These are phyloP conservation scores for Zymoseptoria passerinii DNA, from an alignment of 2,329 filamentous ascomycete species.

Conservation along the genomic window DNA sequence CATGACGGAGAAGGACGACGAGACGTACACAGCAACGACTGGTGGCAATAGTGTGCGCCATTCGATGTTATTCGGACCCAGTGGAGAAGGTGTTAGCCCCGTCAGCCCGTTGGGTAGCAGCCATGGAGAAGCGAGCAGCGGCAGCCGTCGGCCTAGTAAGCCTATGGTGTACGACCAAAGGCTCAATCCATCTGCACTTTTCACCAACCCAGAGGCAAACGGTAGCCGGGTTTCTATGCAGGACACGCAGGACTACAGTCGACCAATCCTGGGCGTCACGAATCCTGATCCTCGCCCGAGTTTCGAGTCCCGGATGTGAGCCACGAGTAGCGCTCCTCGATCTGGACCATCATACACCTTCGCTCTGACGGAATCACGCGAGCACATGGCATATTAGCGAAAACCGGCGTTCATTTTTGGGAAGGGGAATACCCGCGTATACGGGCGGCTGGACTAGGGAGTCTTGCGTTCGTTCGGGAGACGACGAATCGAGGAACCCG, in stretches of 20 bases:
- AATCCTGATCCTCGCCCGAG: constrained; percentile 29
- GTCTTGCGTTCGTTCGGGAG: background rate
- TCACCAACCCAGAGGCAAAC: constrained; percentile 37
- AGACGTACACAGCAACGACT: constrained; percentile 14
- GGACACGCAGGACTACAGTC: constrained; percentile 42
- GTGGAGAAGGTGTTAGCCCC: constrained; percentile 22
- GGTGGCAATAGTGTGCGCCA: constrained; percentile 27
- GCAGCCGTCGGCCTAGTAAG: constrained; percentile 33
- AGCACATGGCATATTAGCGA: constrained; percentile 10
- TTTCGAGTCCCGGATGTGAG: constrained; percentile 22
- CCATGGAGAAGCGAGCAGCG: constrained; percentile 12
- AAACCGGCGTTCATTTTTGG: constrained; percentile 1
- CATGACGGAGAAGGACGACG: constrained; percentile 24
- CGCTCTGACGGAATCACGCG: constrained; percentile 14
- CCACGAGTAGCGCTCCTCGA: constrained; percentile 4
- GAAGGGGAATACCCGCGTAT: background rate
- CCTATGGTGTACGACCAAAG: constrained; percentile 42
- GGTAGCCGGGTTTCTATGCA: constrained; percentile 39
- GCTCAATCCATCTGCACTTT: constrained; percentile 41
- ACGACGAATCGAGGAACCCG: constrained; percentile 1
- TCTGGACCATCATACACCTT: constrained; percentile 5
- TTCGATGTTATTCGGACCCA: constrained; percentile 24
- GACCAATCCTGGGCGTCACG: constrained; percentile 34
- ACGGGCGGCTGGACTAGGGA: background rate
- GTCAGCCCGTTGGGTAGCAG: constrained; percentile 26